phyloP scores from a whole-genome alignment of 129 eudicot species.

The Flaveria ramosissima region DNA sequence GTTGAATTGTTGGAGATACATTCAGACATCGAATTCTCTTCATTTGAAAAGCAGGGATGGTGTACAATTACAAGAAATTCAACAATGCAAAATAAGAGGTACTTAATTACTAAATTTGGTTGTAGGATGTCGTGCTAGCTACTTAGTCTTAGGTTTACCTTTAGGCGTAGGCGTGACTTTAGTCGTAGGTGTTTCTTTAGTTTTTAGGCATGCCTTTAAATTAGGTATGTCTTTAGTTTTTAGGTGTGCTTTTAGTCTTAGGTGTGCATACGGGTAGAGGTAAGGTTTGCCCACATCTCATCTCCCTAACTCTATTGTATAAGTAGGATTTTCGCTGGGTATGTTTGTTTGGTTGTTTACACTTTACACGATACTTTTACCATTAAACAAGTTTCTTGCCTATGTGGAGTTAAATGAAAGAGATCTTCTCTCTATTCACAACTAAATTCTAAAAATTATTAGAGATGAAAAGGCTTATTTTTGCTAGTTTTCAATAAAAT shows the following conservation, averaged over 20 bases:
- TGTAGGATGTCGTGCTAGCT: no score
- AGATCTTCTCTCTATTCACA: not conserved
- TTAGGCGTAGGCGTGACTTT: no score
- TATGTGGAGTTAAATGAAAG: not conserved
- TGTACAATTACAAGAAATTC: slow-evolving; percentile 75
- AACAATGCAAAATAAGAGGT: slow-evolving; percentile 63
- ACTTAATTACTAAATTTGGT: slow-evolving; percentile 10
- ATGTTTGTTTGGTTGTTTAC: no score
- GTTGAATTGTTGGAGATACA: slow-evolving; percentile 57
- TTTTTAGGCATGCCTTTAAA: no score
- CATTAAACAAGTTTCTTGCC: not conserved
- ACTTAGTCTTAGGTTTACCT: no score
- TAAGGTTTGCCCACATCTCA: no score
- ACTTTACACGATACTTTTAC: not conserved
- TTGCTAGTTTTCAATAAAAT: not conserved
- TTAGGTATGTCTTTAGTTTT: no score
- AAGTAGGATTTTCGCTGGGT: no score
- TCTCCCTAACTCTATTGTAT: no score
- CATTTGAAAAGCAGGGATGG: slow-evolving; percentile 64
- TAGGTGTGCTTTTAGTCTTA: no score
- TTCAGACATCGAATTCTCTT: slow-evolving; percentile 47
- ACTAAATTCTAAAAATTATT: not conserved
- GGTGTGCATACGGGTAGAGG: no score
- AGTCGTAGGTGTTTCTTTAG: no score
- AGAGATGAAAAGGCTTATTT: not conserved